Percentiles rank a stretch among this genome's conserved stretches.
These are phyloP conservation scores for Pleurotus citrinopileatus DNA, from an alignment of 768 basidiomycete species.

Conservation along the genomic window DNA sequence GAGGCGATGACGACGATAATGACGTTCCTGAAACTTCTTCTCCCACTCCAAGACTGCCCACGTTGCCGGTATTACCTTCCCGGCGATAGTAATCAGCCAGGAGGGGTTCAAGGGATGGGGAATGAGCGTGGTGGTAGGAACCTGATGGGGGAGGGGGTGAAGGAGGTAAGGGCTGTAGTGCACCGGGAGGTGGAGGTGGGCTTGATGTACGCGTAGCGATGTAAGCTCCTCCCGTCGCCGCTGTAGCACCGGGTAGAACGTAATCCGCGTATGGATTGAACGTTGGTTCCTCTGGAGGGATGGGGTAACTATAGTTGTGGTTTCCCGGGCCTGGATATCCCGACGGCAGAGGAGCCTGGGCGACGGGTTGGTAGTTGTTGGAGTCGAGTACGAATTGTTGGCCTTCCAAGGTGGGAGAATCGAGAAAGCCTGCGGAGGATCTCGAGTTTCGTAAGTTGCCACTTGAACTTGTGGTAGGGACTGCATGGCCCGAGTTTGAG, in stretches of 20 bases:
- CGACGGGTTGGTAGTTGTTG: neutral
- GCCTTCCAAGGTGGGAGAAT: constrained; percentile 33
- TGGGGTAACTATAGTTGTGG: neutral
- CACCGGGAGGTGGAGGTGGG: constrained; percentile 37
- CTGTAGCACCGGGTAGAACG: constrained; percentile 21
- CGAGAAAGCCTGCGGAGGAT: constrained; percentile 31
- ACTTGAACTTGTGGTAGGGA: constrained; percentile 20
- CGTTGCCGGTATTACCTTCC: neutral
- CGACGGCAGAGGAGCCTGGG: neutral
- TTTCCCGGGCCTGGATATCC: neutral
- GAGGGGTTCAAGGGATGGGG: constrained; percentile 1
- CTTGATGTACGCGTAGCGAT: constrained; percentile 43
- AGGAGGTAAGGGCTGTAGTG: constrained; percentile 18
- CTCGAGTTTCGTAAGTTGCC: constrained; percentile 17
- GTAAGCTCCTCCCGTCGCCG: constrained; percentile 35
- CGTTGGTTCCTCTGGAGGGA: constrained; percentile 10
- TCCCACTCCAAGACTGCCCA: neutral
- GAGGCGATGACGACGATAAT: neutral
- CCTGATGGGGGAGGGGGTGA: constrained; percentile 30
- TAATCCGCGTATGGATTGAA: constrained; percentile 58
- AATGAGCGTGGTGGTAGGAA: constrained; percentile 12
- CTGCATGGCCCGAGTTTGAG: constrained; percentile 32
- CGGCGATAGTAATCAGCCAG: constrained; percentile 12
- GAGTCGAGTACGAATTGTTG: constrained; percentile 11
- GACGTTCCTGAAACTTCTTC: neutral